Evolutionary conservation across 129 eudicot genomes (phyloP).

Genomic region (Artemisia tridentata): DNA sequence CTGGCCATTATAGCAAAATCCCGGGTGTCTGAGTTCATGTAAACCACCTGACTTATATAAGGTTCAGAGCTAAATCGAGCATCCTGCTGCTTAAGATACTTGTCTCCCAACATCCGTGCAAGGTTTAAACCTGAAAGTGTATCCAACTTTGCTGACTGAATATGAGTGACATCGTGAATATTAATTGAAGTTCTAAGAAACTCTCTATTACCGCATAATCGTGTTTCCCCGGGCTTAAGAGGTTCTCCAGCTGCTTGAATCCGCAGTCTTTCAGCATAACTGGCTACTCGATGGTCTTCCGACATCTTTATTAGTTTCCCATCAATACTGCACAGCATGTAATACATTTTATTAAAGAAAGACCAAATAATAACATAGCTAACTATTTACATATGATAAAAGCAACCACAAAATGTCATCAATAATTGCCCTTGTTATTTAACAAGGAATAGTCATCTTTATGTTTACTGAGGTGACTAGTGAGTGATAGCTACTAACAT

Average conservation of each 20-base stretch:
- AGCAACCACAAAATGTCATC: background rate
- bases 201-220: slow-evolving; percentile 63
- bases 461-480: too few relatives aligned
- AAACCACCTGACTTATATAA: slow-evolving; percentile 75
- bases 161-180: background rate
- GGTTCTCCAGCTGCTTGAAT: slow-evolving; percentile 77
- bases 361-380: background rate
- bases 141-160: slow-evolving; percentile 10
- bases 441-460: too few relatives aligned
- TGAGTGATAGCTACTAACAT: too few relatives aligned
- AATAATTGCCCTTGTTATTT: background rate
- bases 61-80: slow-evolving; percentile 88
- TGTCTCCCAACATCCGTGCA: slow-evolving; percentile 94
- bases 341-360: background rate
- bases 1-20: slow-evolving; percentile 90
- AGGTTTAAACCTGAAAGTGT: slow-evolving; percentile 72
- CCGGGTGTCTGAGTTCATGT: slow-evolving; percentile 58
- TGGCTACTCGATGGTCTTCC: slow-evolving; percentile 83
- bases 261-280: slow-evolving; percentile 76
- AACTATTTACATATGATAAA: background rate
- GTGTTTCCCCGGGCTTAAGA: slow-evolving; percentile 82
- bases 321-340: slow-evolving; percentile 53
- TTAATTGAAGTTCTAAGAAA: background rate
- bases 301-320: slow-evolving; percentile 74
- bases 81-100: slow-evolving; percentile 90